Evolutionary conservation across 148 eudicot species (phyloP).

Genomic region (Chenopodium berlandieri): DNA sequence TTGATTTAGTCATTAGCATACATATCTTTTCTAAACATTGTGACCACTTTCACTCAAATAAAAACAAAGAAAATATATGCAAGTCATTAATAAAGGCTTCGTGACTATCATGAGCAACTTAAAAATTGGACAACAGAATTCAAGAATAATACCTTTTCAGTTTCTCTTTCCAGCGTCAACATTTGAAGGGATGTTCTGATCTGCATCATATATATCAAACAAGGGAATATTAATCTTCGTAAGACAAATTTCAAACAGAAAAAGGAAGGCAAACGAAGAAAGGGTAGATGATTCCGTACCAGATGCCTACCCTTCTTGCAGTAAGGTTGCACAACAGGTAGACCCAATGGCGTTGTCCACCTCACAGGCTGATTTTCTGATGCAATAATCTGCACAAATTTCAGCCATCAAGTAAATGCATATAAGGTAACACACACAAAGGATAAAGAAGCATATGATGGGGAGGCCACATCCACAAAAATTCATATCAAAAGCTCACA

Average conservation of each 20-base stretch:
- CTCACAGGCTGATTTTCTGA: slow-evolving; percentile 79
- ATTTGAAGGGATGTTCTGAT: slow-evolving; percentile 85
- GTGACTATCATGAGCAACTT: background rate
- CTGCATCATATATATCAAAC: slow-evolving; percentile 39
- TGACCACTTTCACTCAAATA: no score
- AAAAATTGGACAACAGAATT: background rate
- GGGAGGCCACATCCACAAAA: background rate
- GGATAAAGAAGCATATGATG: background rate
- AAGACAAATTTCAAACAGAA: background rate
- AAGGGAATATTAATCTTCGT: background rate
- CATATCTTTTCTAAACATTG: background rate
- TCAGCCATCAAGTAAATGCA: background rate
- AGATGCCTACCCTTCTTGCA: slow-evolving; percentile 60
- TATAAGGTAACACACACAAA: background rate
- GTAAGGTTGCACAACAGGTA: slow-evolving; percentile 98
- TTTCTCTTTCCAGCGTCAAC: slow-evolving; percentile 77
- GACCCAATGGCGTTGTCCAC: slow-evolving; percentile 96
- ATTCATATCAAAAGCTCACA: background rate
- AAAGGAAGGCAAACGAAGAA: background rate
- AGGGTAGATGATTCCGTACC: slow-evolving; percentile 28
- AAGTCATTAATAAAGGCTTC: background rate
- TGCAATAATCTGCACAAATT: slow-evolving; percentile 69
- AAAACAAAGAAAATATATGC: no score
- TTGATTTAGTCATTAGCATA: background rate
- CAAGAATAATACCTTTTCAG: slow-evolving; percentile 60